Evolutionary conservation across 495 filamentous ascomycete genomes (phyloP), one percentile per base, ranked within the genome.

Genomic region (Stereocaulon alpinum): DNA sequence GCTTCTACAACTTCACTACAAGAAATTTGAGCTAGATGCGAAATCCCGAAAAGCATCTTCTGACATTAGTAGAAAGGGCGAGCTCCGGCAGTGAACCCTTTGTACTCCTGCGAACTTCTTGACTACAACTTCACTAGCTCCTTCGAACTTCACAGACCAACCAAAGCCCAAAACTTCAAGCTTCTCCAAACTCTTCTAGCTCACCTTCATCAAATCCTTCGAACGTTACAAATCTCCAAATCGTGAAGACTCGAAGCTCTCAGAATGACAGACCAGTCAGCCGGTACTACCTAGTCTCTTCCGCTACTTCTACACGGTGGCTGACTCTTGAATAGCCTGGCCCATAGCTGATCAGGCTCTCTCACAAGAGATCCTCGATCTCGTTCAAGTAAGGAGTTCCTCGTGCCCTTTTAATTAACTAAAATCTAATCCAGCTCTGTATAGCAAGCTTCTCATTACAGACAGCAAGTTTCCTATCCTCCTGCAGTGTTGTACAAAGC

Each of bases 331-430:
- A 14, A 15, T 11, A 84, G 92, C 92, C 66, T 96, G 90, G 87
- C 92, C 92, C 63, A 75, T 94, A 68, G 92, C 92, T 71, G 93
- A 96, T 67, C 76, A 80, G 64, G 77, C 77, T 56, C 80, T 95
- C n/a, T 74, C 85, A 15, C 81, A 90, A 81, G 82, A 86, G 68
- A 82, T 94, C 58, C 79, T 95, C 40, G 90, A 95, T 67, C 80
- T 95, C 34, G 80, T 96, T 42, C 92, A 24, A 96, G 76, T 88
- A 95, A 71, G 87, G 24, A 24, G 24, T 24, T 24, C 24, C 24
- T 24, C 24, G 24, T 24, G 24, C 1, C 24, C 86, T 93, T 93
- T 78, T 88, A 88, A 54, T 42, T 45, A 61, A 20, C 40, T 15
- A 43, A 22, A 41, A 27, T 24, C 71, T 92, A 40, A 94, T 93